Percentiles rank a stretch among this genome's conserved stretches.
These are phyloP conservation scores for Apiotrichum veenhuisii DNA, from an alignment of 1,284 basidiomycete genomes.

Conservation along the genomic window DNA sequence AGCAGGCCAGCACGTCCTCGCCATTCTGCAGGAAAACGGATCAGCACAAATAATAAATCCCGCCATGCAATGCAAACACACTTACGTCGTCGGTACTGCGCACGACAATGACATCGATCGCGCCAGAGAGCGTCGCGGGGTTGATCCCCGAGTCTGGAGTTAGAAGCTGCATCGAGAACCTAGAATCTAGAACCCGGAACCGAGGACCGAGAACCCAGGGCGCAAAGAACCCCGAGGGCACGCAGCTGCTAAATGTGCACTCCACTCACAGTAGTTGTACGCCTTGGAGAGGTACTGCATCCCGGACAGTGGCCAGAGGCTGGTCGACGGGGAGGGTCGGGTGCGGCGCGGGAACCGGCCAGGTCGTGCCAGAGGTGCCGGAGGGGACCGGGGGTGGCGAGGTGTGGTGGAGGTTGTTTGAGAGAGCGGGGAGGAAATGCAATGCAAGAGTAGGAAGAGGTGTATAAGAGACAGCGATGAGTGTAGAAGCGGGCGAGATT, in stretches of 20 bases:
- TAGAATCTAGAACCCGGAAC: too few relatives aligned
- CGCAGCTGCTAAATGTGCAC: too few relatives aligned
- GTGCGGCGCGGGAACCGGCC: too few relatives aligned
- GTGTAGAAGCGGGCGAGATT: too few relatives aligned
- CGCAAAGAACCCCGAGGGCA: too few relatives aligned
- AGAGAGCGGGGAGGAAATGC: not conserved
- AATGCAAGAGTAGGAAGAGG: not conserved
- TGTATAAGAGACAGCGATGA: too few relatives aligned
- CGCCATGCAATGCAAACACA: not conserved
- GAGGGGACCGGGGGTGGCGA: not conserved
- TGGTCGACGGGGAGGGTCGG: too few relatives aligned
- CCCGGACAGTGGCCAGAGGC: not conserved
- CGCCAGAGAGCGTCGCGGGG: slow-evolving; percentile 88
- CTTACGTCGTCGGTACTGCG: slow-evolving; percentile 62
- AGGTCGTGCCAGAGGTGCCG: too few relatives aligned
- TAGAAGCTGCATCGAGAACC: too few relatives aligned
- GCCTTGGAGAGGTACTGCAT: slow-evolving; percentile 50
- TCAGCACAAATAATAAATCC: not conserved
- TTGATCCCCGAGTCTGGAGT: slow-evolving; percentile 62
- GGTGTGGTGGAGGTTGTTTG: not conserved
- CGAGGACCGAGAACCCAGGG: too few relatives aligned
- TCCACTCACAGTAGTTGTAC: slow-evolving; percentile 48
- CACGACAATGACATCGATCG: slow-evolving; percentile 95
- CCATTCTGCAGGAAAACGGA: slow-evolving; percentile 30
- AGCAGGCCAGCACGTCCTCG: slow-evolving; percentile 71